Conservation (phyloP, 768 basidiomycete genomes). For the Macrolepiota fuliginosa region DNA sequence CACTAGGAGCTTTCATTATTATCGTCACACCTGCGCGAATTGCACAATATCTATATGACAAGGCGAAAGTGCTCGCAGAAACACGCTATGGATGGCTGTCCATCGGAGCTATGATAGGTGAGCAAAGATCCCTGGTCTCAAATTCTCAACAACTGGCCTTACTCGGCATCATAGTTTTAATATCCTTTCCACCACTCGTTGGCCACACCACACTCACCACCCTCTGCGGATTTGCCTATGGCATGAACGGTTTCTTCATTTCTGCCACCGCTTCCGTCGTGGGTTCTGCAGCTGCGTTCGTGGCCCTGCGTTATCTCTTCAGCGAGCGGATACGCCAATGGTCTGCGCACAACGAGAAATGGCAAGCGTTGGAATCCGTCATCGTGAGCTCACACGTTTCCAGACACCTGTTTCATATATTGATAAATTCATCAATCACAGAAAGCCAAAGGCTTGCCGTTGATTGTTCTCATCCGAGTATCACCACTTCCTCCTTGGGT, state of each 20-base stretch:
- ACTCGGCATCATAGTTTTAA: constrained; percentile 31
- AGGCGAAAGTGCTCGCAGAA: constrained; percentile 57
- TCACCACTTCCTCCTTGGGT: constrained; percentile 88
- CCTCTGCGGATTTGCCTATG: constrained; percentile 82
- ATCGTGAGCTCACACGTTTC: constrained; percentile 46
- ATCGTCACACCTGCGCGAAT: constrained; percentile 63
- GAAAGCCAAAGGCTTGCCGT: constrained; percentile 74
- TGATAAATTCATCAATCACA: constrained; percentile 22
- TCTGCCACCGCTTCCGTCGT: constrained; percentile 57
- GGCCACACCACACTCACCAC: constrained; percentile 68
- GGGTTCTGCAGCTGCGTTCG: constrained; percentile 64
- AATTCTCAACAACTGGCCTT: not conserved
- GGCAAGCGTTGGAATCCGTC: constrained; percentile 76
- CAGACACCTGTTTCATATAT: constrained; percentile 5
- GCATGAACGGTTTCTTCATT: constrained; percentile 72
- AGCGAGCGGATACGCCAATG: constrained; percentile 52
- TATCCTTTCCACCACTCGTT: constrained; percentile 59
- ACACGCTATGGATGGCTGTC: constrained; percentile 62
- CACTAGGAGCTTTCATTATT: constrained; percentile 37
- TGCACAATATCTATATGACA: constrained; percentile 69
- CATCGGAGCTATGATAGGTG: constrained; percentile 51
- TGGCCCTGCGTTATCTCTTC: constrained; percentile 59
- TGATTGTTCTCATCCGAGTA: constrained; percentile 78
- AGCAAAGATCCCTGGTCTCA: constrained; percentile 15
- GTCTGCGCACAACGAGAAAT: constrained; percentile 63